Conservation (phyloP, 2,329 filamentous ascomycete species). For the Harringtonia lauricola region DNA sequence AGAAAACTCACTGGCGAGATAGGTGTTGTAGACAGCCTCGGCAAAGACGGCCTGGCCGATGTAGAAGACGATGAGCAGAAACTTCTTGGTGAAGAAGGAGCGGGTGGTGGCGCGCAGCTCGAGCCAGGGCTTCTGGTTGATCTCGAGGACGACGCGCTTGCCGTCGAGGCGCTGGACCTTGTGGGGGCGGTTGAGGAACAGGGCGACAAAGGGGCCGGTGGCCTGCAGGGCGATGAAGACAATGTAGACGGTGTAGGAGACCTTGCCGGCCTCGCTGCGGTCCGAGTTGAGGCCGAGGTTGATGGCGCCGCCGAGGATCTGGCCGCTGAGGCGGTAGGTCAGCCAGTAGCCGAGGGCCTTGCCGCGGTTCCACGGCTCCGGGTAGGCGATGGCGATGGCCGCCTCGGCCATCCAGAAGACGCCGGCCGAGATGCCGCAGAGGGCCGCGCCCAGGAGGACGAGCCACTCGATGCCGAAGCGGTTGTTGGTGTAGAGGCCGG, state of each 20-base stretch:
- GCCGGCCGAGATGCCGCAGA: slow-evolving; percentile 60
- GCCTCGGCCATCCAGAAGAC: slow-evolving; percentile 69
- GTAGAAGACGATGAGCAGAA: slow-evolving; percentile 53
- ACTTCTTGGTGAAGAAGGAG: slow-evolving; percentile 49
- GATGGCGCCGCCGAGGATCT: slow-evolving; percentile 62
- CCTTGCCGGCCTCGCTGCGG: slow-evolving; percentile 37
- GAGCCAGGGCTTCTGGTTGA: slow-evolving; percentile 40
- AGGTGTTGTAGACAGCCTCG: slow-evolving; percentile 65
- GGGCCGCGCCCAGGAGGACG: slow-evolving; percentile 53
- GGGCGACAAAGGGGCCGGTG: slow-evolving; percentile 49
- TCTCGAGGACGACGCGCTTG: slow-evolving; percentile 45
- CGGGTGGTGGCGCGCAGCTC: slow-evolving; percentile 50
- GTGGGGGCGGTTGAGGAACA: slow-evolving; percentile 49
- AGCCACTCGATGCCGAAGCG: slow-evolving; percentile 60
- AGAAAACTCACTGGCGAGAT: slow-evolving; percentile 32
- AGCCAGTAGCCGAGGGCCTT: slow-evolving; percentile 56
- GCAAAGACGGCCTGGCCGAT: slow-evolving; percentile 62
- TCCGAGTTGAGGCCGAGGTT: slow-evolving; percentile 56
- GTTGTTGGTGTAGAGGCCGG: slow-evolving; percentile 63
- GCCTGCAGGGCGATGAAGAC: slow-evolving; percentile 63
- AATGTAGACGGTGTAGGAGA: slow-evolving; percentile 58
- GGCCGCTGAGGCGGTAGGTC: slow-evolving; percentile 44
- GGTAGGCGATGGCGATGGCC: slow-evolving; percentile 62
- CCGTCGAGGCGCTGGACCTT: slow-evolving; percentile 57
- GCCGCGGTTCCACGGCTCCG: slow-evolving; percentile 57